These are phyloP conservation scores for Phaeotremella fagi DNA, from an alignment of 768 basidiomycete genomes.

Conservation along the genomic window DNA sequence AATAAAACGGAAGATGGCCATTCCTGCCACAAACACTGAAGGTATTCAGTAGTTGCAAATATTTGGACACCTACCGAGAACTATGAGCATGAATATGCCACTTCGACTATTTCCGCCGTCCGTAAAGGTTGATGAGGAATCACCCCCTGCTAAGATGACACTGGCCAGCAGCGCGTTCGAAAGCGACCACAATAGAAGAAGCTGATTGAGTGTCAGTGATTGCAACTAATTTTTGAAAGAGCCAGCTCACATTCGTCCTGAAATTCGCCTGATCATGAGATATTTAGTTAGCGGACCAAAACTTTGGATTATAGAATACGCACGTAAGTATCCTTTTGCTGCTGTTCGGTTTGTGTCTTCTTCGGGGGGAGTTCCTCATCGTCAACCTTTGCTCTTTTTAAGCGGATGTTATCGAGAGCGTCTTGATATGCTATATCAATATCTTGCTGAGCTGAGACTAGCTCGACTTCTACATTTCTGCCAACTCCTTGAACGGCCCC, in stretches of 20 bases:
- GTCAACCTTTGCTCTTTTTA: conserved; percentile 40
- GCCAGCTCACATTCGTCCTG: conserved; percentile 34
- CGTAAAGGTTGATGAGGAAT: conserved; percentile 27
- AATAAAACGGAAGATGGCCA: conserved; percentile 55
- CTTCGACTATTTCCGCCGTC: conserved; percentile 21
- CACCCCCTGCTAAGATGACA: conserved; percentile 41
- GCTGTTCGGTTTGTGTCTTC: conserved; percentile 39
- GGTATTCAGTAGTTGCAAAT: neutral
- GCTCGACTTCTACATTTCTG: conserved; percentile 80
- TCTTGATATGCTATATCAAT: conserved; percentile 80
- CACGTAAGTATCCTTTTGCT: conserved; percentile 47
- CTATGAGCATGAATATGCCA: conserved; percentile 44
- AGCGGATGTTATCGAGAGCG: conserved; percentile 67
- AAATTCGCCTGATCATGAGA: conserved; percentile 49
- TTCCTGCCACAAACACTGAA: conserved; percentile 45
- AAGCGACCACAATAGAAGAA: conserved; percentile 46
- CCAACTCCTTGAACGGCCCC: conserved; percentile 69
- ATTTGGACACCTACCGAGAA: conserved; percentile 28
- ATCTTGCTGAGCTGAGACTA: conserved; percentile 74
- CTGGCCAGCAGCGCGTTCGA: conserved; percentile 47
- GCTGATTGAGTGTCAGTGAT: too few species aligned
- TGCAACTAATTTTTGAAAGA: too few species aligned
- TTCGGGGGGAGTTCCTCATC: conserved; percentile 12
- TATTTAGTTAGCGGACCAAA: too few species aligned
- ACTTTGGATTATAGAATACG: conserved; percentile 13